Evolutionary conservation across 2,329 filamentous ascomycete species (phyloP), one percentile per base, ranked within the genome.

Genomic region (Pezicula neosporulosa): DNA sequence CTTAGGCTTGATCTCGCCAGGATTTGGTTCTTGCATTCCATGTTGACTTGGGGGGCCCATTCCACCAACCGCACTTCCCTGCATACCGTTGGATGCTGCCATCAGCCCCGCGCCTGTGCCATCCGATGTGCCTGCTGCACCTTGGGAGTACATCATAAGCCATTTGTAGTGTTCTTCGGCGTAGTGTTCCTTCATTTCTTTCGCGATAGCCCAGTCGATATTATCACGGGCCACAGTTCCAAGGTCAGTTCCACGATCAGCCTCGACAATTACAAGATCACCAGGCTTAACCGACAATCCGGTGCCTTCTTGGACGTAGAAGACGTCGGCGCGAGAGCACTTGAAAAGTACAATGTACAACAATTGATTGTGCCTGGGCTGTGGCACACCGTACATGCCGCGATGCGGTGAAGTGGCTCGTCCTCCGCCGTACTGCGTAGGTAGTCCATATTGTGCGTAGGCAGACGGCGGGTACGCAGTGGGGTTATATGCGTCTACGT

Each of bases 101-200:
- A 86, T 78, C 48, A 85, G 75, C 27, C 86, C 83, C 47, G 80
- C 78, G 35, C 80, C 78, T 6, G 79, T 73, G 21, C 81, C 78
- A 55, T 86, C 83, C 50, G 84, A 77, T 19, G 77, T 79, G 19
- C 77, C 80, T 35, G 80, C 80, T 7, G 82, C 89, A 65, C 84
- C 89, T 67, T 91, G 86, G 1, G 91, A 96, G 69, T 97, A 99
- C 89, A 97, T 94, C 88, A 97, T 96, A 48, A 99, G 79, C 90
- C 93, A 97, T 64, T 91, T 92, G 73, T 96, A 97, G 68, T 99
- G 94, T 67, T 97, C 91, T 67, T 97, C 90, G 2, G 89, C 89
- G 59, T 93, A 95, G 61, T 94, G 86, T 61, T 95, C 90, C 68
- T 97, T 96, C 59, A 91, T 74, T 44, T 94, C 87, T 64, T 94